Evolutionary conservation across 106 monocot species (phyloP).

Genomic region (Acorus calamus): DNA sequence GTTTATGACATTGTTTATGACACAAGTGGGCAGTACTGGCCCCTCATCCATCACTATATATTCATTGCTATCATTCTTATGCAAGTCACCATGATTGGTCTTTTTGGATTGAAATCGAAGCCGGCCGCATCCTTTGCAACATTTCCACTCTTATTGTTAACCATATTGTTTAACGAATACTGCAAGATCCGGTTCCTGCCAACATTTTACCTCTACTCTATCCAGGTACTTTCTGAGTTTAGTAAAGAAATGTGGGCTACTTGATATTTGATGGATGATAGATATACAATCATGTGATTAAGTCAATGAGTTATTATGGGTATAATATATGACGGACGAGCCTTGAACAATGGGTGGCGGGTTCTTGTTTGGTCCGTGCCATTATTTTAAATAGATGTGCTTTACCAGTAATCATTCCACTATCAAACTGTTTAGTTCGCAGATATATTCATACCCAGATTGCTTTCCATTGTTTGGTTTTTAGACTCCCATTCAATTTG

Average conservation of each 20-base stretch:
- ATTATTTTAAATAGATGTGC: neutral
- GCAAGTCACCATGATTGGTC: slow-evolving; percentile 69
- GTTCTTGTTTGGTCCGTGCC: neutral
- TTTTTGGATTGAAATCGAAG: slow-evolving; percentile 59
- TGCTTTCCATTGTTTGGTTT: no score
- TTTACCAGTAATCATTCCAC: neutral
- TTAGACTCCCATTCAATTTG: no score
- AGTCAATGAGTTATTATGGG: neutral
- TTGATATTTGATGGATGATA: neutral
- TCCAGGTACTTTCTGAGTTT: slow-evolving; percentile 27
- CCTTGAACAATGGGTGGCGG: neutral
- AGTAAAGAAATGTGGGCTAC: neutral
- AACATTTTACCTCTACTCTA: slow-evolving; percentile 27
- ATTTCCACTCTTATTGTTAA: slow-evolving; percentile 33
- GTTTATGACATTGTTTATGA: slow-evolving; percentile 61
- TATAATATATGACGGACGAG: neutral
- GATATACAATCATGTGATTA: neutral
- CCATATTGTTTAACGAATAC: slow-evolving; percentile 61
- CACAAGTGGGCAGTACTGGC: slow-evolving; percentile 64
- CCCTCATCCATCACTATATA: slow-evolving; percentile 60
- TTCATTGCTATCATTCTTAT: slow-evolving; percentile 43
- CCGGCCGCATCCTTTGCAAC: slow-evolving; percentile 62
- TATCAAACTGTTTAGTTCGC: no score
- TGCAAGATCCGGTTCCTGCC: slow-evolving; percentile 61
- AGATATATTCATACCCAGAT: no score